These are phyloP conservation scores for Mimosa bimucronata DNA, from an alignment of 306 rosid genomes.

Conservation along the genomic window DNA sequence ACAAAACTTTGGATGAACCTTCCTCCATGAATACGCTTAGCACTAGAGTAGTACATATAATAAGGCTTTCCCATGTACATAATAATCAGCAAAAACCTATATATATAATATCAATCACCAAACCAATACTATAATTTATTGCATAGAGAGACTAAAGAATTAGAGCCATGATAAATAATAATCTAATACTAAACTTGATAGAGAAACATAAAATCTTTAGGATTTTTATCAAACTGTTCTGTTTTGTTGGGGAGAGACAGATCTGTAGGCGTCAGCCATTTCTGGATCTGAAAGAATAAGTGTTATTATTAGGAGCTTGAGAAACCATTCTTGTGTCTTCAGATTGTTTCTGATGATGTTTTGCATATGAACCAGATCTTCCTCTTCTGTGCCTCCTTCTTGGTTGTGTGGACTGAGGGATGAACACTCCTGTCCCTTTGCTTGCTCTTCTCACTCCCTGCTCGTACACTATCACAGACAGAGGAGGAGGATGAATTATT, in stretches of 20 bases:
- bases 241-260: not conserved
- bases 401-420: slow-evolving; percentile 74
- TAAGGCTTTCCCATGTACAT: slow-evolving; percentile 55
- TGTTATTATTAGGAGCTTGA: slow-evolving; percentile 47
- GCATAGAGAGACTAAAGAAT: slow-evolving; percentile 59
- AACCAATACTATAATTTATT: slow-evolving; percentile 43
- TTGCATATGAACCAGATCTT: slow-evolving; percentile 60
- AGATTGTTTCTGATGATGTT: slow-evolving; percentile 58
- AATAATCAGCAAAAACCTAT: slow-evolving; percentile 39
- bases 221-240: slow-evolving; percentile 6
- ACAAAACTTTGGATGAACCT: slow-evolving; percentile 54
- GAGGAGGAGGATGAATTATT: slow-evolving; percentile 59
- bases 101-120: slow-evolving; percentile 26
- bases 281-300: slow-evolving; percentile 51
- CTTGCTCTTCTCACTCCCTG: slow-evolving; percentile 66
- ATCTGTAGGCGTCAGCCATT: slow-evolving; percentile 47
- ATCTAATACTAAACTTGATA: slow-evolving; percentile 26
- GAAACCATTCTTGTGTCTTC: slow-evolving; percentile 58
- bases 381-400: slow-evolving; percentile 75
- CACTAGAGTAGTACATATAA: slow-evolving; percentile 21
- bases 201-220: slow-evolving; percentile 34
- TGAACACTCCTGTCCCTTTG: slow-evolving; percentile 98
- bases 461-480: slow-evolving; percentile 48
- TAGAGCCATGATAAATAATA: slow-evolving; percentile 25
- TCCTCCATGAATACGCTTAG: slow-evolving; percentile 42